phyloP scores from a whole-genome alignment of 176 grass and related monocot genomes.

The Juncus inflexus region DNA sequence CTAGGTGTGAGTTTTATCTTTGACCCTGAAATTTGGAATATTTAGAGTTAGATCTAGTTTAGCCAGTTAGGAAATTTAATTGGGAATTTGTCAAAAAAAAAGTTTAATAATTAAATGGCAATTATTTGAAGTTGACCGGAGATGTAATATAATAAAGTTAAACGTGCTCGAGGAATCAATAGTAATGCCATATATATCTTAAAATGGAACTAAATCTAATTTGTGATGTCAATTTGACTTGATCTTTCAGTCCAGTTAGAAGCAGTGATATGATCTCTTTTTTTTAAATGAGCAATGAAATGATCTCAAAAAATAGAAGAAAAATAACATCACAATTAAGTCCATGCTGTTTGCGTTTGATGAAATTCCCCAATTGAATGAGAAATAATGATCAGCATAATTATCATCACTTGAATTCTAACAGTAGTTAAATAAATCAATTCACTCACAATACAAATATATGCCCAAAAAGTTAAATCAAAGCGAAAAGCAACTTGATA shows the following conservation, averaged over 20 bases:
- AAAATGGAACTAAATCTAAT: not conserved
- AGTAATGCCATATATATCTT: too few species aligned
- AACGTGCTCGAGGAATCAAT: too few species aligned
- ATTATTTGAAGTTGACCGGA: too few species aligned
- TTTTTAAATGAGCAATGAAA: too few species aligned
- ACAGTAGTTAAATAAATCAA: not conserved
- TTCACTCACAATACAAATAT: not conserved
- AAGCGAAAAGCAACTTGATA: not conserved
- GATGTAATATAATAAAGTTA: too few species aligned
- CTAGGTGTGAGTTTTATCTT: not conserved
- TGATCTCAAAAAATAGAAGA: not conserved
- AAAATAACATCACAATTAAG: not conserved
- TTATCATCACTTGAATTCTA: not conserved
- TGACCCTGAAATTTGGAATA: not conserved
- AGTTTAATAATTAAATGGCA: too few species aligned
- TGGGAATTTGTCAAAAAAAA: not conserved
- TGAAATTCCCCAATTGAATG: not conserved
- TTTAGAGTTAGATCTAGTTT: not conserved
- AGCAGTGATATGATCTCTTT: not conserved
- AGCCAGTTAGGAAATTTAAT: not conserved
- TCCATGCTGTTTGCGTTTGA: not conserved
- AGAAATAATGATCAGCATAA: not conserved
- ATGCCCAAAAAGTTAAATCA: not conserved
- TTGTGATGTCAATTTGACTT: not conserved
- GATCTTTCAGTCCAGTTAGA: not conserved